These are phyloP conservation scores for Plectranthus barbatus DNA, from an alignment of 257 asterid species.

Conservation along the genomic window DNA sequence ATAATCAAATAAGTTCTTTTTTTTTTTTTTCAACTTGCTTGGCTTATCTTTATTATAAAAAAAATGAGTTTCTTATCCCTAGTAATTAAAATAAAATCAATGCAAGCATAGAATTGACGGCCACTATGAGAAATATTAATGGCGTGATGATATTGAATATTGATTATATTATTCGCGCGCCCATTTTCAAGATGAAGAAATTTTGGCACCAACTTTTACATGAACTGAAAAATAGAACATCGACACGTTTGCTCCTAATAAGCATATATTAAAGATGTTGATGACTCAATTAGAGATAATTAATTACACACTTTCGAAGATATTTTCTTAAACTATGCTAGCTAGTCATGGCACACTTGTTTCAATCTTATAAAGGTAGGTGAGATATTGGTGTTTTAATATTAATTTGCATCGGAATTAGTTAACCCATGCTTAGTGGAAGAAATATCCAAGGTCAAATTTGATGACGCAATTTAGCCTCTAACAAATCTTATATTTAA, in stretches of 20 bases:
- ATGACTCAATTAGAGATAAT: not conserved
- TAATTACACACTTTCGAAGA: not conserved
- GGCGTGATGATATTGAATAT: not conserved
- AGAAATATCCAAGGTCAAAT: not conserved
- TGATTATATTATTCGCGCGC: not conserved
- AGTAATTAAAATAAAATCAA: too few species aligned
- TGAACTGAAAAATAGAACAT: slow-evolving; percentile 4
- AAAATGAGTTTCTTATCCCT: too few species aligned
- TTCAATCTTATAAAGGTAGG: not conserved
- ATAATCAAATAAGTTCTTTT: too few species aligned
- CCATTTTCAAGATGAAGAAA: not conserved
- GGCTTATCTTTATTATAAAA: too few species aligned
- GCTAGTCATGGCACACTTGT: not conserved
- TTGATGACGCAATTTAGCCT: slow-evolving; percentile 7
- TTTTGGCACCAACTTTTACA: not conserved
- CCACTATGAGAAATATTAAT: not conserved
- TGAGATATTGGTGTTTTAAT: not conserved
- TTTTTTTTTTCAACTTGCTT: too few species aligned
- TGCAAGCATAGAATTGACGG: not conserved
- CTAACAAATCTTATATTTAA: too few species aligned
- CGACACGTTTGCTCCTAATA: slow-evolving; percentile 4
- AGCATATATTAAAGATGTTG: not conserved
- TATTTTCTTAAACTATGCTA: not conserved
- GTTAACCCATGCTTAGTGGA: not conserved
- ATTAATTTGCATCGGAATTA: not conserved